Evolutionary conservation across 495 filamentous ascomycete genomes (phyloP), one percentile per base, ranked within the genome.

Genomic region (Evernia prunastri): DNA sequence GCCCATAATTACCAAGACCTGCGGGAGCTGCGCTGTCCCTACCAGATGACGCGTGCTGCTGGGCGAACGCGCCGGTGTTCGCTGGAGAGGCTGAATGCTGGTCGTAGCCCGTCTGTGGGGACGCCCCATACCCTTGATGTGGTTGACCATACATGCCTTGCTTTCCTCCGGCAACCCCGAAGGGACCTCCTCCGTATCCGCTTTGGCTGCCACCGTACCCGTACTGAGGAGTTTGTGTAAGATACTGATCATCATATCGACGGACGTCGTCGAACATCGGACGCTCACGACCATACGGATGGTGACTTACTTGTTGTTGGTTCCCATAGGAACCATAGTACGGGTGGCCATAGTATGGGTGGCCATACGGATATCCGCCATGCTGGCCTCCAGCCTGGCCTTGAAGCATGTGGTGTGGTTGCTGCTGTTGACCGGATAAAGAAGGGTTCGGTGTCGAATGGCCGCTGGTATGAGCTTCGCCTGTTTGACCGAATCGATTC

Each of bases 381-480:
- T 71, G 77, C 67, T 86, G 84, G 58, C 77, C 74, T 62, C 79
- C 82, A 66, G 79, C 80, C 72, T 86, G 84, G 57, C 88, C 86
- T 70, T 86, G 85, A 61, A 81, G 77, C 54, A 63, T 61, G 62
- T 83, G 82, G 31, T 72, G 67, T n/a, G 68, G 60, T 37, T 79
- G 77, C 68, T 84, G 84, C 58, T 86, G 86, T 64, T 87, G 87
- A 35, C 78, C 82, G 66, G 88, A 87, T 61, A 89, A 76, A 43
- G 86, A 85, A 31, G 89, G 91, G 73, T 93, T 93, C 11, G 92
- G 91, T 8, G 93, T 96, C 47, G 87, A 92, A 69, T 95, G 88
- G 20, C 90, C 92, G 71, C 89, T 92, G 75, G 86, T 87, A 72
- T 90, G 89, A 47, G 88, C 81, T 47, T 96, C 94, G 39, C 76